Conservation (phyloP, 176 grass and related monocot species). For the Eragrostis curvula region DNA sequence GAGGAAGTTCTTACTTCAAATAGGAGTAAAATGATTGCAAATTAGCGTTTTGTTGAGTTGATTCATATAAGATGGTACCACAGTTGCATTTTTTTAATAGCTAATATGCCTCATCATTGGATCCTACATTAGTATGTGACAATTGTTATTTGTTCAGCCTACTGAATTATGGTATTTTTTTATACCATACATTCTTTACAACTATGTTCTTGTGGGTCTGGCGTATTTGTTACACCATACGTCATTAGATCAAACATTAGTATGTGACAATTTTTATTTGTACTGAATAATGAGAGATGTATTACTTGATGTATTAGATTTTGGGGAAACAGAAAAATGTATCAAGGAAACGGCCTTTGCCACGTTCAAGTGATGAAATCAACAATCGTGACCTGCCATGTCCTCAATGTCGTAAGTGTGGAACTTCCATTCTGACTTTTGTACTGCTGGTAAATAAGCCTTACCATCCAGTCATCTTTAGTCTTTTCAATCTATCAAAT, state of each 20-base stretch:
- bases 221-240: not conserved
- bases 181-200: too few species aligned
- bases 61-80: slow-evolving; percentile 8
- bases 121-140: not conserved
- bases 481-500: slow-evolving; percentile 25
- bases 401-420: slow-evolving; percentile 73
- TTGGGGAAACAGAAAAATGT: slow-evolving; percentile 59
- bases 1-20: not conserved
- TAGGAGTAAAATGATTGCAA: slow-evolving; percentile 2
- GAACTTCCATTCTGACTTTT: not conserved
- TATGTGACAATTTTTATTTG: slow-evolving; percentile 32
- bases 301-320: slow-evolving; percentile 48
- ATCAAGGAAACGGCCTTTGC: slow-evolving; percentile 68
- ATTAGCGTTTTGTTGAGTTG: slow-evolving; percentile 17
- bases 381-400: slow-evolving; percentile 61
- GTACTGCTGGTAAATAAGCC: not conserved
- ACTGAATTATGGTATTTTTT: slow-evolving; percentile 25
- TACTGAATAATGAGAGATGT: not conserved
- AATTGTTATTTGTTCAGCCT: not conserved
- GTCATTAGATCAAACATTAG: slow-evolving; percentile 25
- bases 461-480: not conserved
- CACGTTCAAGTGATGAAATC: slow-evolving; percentile 47
- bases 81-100: not conserved
- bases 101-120: not conserved
- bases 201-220: too few species aligned